phyloP scores from a whole-genome alignment of 257 asterid species.

The Mitragyna speciosa region DNA sequence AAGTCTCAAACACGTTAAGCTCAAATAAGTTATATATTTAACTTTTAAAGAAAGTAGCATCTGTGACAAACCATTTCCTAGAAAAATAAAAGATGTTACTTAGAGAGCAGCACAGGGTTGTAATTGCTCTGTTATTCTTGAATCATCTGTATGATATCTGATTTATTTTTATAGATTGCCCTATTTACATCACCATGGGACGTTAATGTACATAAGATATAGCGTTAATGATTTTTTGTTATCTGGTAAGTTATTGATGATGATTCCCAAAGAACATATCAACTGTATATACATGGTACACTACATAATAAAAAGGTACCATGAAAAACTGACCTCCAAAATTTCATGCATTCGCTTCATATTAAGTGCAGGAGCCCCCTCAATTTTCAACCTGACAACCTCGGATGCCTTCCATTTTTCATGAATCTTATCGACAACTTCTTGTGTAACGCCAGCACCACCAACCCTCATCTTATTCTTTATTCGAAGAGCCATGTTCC shows the following conservation, averaged over 20 bases:
- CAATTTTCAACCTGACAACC: constrained; percentile 82
- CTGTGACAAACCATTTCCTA: not conserved
- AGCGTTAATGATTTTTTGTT: not conserved
- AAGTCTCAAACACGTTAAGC: constrained; percentile 6
- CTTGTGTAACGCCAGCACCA: constrained; percentile 79
- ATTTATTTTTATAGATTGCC: not conserved
- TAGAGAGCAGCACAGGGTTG: not conserved
- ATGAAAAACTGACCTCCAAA: constrained; percentile 59
- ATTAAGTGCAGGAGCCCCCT: constrained; percentile 90
- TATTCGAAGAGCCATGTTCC: constrained; percentile 56
- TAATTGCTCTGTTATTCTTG: not conserved
- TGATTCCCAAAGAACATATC: not conserved
- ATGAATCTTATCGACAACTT: constrained; percentile 72
- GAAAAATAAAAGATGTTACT: not conserved
- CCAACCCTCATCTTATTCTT: constrained; percentile 68
- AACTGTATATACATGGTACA: not conserved
- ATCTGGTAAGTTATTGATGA: not conserved
- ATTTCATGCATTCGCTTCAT: constrained; percentile 88
- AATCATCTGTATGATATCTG: not conserved
- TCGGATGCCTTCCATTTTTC: constrained; percentile 84
- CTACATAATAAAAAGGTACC: constrained; percentile 10
- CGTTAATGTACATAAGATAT: not conserved
- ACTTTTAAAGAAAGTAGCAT: not conserved
- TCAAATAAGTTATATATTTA: not conserved
- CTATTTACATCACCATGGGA: not conserved